These are phyloP conservation scores for Colletotrichum noveboracense DNA, from an alignment of 2,329 filamentous ascomycete species.

Conservation along the genomic window DNA sequence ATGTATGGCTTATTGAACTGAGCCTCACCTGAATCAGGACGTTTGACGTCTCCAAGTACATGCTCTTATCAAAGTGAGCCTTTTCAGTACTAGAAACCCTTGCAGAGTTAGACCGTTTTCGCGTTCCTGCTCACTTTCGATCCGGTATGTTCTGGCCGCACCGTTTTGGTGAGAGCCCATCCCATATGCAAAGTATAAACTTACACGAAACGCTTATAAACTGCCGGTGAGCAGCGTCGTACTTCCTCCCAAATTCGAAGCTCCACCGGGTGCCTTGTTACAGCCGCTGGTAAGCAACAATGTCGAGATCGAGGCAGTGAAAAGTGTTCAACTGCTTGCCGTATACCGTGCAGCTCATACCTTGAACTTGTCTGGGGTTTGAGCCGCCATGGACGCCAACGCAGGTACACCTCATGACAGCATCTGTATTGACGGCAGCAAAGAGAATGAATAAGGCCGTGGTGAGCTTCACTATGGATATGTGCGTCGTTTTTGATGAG, in stretches of 20 bases:
- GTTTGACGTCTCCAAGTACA: not conserved
- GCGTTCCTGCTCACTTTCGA: not conserved
- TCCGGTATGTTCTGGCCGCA: not conserved
- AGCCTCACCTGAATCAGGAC: not conserved
- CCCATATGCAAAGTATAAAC: not conserved
- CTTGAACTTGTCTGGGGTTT: not conserved
- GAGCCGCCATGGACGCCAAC: not conserved
- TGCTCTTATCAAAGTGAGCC: not conserved
- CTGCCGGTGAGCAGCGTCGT: not conserved
- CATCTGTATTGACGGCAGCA: not conserved
- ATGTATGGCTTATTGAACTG: not conserved
- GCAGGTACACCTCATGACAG: not conserved
- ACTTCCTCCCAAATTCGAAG: not conserved
- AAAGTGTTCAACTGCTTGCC: not conserved
- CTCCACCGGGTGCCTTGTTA: fast-evolving
- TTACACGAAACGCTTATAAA: not conserved
- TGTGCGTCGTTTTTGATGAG: not conserved
- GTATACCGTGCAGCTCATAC: not conserved
- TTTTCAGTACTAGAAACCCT: not conserved
- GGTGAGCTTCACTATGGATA: not conserved
- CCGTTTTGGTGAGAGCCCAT: not conserved
- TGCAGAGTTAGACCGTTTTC: not conserved
- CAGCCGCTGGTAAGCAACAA: not conserved
- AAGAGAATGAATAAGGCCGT: not conserved
- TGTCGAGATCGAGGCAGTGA: not conserved